Evolutionary conservation across 306 rosid species (phyloP).

Genomic region (Cyamopsis tetragonoloba): DNA sequence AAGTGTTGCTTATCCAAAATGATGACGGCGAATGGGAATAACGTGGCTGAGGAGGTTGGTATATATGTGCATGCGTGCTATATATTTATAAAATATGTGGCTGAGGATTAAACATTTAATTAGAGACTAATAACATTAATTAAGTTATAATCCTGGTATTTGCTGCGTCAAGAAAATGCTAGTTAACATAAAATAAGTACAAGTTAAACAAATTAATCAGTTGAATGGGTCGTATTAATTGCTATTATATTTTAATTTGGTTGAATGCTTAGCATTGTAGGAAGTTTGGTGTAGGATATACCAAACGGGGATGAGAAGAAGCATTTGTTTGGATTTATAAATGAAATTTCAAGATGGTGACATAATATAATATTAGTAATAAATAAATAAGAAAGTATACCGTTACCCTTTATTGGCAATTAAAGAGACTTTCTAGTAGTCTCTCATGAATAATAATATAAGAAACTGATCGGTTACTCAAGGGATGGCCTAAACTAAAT

Average conservation of each 20-base stretch:
- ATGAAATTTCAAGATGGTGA: constrained; percentile 15
- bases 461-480: constrained; percentile 12
- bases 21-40: constrained; percentile 32
- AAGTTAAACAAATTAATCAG: not conserved
- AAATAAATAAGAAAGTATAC: constrained; percentile 4
- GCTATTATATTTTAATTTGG: constrained; percentile 9
- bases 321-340: not conserved
- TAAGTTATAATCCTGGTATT: not conserved
- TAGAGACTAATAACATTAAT: not conserved
- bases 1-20: constrained; percentile 47
- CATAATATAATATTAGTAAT: not conserved
- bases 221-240: constrained; percentile 17
- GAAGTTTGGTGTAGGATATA: constrained; percentile 36
- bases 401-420: not conserved
- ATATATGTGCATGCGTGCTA: constrained; percentile 16
- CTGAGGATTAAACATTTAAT: constrained; percentile 12
- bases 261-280: not conserved
- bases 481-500: no score
- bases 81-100: constrained; percentile 19
- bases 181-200: constrained; percentile 2
- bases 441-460: not conserved
- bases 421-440: not conserved
- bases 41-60: constrained; percentile 31
- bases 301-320: constrained; percentile 28
- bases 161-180: constrained; percentile 26